phyloP scores from a whole-genome alignment of 805 yeast species.

The Zygotorulaspora danielsina region DNA sequence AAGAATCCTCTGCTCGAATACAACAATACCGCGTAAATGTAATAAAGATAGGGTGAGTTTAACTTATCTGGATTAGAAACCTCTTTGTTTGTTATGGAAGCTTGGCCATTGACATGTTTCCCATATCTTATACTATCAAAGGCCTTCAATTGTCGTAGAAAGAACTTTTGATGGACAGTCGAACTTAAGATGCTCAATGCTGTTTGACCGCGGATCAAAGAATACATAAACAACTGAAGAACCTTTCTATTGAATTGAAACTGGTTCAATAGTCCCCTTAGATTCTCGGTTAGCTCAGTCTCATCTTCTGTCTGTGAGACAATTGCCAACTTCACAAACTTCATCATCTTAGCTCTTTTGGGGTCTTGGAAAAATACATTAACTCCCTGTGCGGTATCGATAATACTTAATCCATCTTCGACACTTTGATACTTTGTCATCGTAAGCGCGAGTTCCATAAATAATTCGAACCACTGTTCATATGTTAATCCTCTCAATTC shows the following conservation, averaged over 20 bases:
- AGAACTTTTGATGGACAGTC: conserved; percentile 83
- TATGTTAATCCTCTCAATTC: conserved; percentile 73
- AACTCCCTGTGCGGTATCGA: conserved; percentile 71
- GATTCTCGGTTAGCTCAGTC: conserved; percentile 48
- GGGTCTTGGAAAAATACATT: conserved; percentile 72
- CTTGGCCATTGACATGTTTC: conserved; percentile 68
- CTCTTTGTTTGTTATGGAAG: conserved; percentile 58
- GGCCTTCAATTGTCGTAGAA: conserved; percentile 85
- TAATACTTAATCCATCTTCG: conserved; percentile 62
- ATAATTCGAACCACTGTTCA: conserved; percentile 79
- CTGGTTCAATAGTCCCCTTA: conserved; percentile 60
- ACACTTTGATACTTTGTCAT: conserved; percentile 55
- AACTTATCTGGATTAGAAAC: conserved; percentile 40
- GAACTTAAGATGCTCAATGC: conserved; percentile 62
- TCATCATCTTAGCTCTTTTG: conserved; percentile 53
- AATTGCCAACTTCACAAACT: conserved; percentile 64
- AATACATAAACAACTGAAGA: conserved; percentile 59
- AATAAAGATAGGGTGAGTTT: conserved; percentile 63
- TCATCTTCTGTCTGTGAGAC: conserved; percentile 48
- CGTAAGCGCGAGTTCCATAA: conserved; percentile 71
- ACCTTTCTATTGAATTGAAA: conserved; percentile 73
- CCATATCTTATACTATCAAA: conserved; percentile 62
- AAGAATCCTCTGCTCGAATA: conserved; percentile 78
- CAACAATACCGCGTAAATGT: conserved; percentile 74
- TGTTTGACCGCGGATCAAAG: conserved; percentile 53